Base-by-base conservation (phyloP, 192 early-diverging fungal species). In the Coemansia sp. region DNA sequence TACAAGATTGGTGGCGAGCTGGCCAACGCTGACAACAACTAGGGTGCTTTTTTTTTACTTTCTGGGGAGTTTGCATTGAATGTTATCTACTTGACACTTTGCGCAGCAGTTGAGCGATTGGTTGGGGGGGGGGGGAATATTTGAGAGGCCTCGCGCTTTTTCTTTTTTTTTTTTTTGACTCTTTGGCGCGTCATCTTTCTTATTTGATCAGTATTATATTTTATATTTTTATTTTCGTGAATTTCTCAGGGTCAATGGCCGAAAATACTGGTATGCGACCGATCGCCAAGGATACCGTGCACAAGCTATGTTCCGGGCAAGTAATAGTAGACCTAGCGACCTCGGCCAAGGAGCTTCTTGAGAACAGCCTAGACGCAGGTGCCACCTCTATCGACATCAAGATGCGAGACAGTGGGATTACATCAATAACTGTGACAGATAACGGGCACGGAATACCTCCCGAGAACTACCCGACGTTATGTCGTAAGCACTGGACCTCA, bases 321-420 rank as follows among this genome's bases (percentile, higher is more conserved):
- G 95, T 95, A 27, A 87, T 98, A 27, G 73, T 92, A 12, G 93
- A 96, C 71, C 87, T 96, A 41, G 80, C 88, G 10, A 92, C 88
- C 0, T 87, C 93, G 11, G 89, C 91, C 15, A 98, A 99, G 84
- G 98, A 99, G 74, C 85, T 99, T 7, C 74, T 99, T 32, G 98
- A 99, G 68, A 99, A 99, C 77, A 88, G 89, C 46, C 70, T 98
- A 5, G 98, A 99, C 69, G 94, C 98, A 0, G 83, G 88, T 0
- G 88, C 98, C 3, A 93, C 93, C 0, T 60, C 77, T 5, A 86
- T 99, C 76, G 95, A 95, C 39, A 86, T 99, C 39, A 82, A 86
- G 27, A 85, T 98, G 61, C 91, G 89, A 61, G 89, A 96, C 55
- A 80, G 87, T 79, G 97, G 93, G 0, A 75, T 93, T 11, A 89